Conservation (phyloP, 345 rosid species). For the Limnanthes douglasii region DNA sequence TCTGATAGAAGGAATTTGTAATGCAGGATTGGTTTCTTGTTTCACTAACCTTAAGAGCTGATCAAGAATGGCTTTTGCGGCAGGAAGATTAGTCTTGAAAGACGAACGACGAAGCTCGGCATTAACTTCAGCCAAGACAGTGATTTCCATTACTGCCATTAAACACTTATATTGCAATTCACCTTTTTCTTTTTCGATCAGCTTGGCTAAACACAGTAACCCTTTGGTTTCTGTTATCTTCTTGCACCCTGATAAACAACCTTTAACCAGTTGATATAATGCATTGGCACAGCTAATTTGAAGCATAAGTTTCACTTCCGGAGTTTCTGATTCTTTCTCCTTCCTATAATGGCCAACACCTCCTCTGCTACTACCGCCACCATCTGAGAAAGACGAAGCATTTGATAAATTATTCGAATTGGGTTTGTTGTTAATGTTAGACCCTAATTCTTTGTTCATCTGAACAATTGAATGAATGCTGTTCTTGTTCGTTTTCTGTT, state of each 20-base stretch:
- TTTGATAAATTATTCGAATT: neutral
- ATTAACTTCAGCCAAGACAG: conserved; percentile 27
- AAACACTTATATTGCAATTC: conserved; percentile 34
- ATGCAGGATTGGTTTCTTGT: conserved; percentile 16
- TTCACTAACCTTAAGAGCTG: conserved; percentile 36
- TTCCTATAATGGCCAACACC: conserved; percentile 18
- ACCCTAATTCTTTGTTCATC: conserved; percentile 27
- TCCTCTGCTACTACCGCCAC: conserved; percentile 29
- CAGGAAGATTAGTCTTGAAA: conserved; percentile 43
- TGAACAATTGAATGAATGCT: conserved; percentile 38
- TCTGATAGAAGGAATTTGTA: conserved; percentile 26
- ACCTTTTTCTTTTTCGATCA: conserved; percentile 29
- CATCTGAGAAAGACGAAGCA: conserved; percentile 15
- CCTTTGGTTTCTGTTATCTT: conserved; percentile 45
- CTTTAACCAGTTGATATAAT: conserved; percentile 28
- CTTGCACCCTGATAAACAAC: conserved; percentile 18
- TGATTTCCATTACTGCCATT: conserved; percentile 37
- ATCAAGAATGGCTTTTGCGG: conserved; percentile 44
- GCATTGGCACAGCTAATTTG: conserved; percentile 37
- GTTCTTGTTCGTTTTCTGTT: conserved; percentile 12
- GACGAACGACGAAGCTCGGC: conserved; percentile 38
- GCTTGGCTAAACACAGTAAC: conserved; percentile 34
- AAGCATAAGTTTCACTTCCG: conserved; percentile 20
- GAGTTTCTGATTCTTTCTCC: conserved; percentile 29
- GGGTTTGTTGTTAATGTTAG: neutral